Evolutionary conservation across 176 grass and related monocot species (phyloP), one percentile per base, ranked within the genome.

Genomic region (Bonia amplexicaulis): DNA sequence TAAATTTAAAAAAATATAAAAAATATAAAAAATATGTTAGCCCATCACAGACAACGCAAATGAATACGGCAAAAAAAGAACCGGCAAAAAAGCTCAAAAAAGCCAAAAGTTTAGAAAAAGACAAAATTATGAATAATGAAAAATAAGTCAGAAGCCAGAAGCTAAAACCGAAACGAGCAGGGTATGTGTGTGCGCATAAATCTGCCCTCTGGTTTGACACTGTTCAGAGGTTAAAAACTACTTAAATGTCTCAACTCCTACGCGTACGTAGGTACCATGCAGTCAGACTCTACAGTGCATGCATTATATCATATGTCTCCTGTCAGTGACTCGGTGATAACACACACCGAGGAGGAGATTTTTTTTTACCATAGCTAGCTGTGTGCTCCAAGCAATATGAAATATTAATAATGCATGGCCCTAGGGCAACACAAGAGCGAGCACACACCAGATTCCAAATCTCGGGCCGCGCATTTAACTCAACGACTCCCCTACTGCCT

Each of bases 391-490:
- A 79, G 66, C 66, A 19, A 47, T 25, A 75, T 69, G 57, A 82
- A 82, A 66, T 3, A 78, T 90, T 68, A 90, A 90, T 78, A 66
- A 66, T 58, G 65, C 27, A 82, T 29, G 33, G 47, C 60, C 41
- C 74, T 81, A 80, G 68, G 62, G 73, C 84, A 80, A 51, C 71
- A 52, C 47, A 26, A 66, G 70, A 90, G 69, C 85, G 64, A 60
- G 60, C 80, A 78, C 51, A 71, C 65, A 80, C 85, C 77, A 87
- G 65, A 76, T 76, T 87, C 85, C 76, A 87, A 90, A 87, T 91
- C 80, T 91, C 17, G 89, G 89, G 85, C 85, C 35, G 76, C 85
- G 81, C 81, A 87, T 91, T 91, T 87, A 87, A 76, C 88, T 69
- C 88, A 87, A 90, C 91, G 22, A 87, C 85, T 74, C 88, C 85